Evolutionary conservation across 2,329 filamentous ascomycete species (phyloP), one percentile per base, ranked within the genome.

Genomic region (Ophiostoma triangulosporum): DNA sequence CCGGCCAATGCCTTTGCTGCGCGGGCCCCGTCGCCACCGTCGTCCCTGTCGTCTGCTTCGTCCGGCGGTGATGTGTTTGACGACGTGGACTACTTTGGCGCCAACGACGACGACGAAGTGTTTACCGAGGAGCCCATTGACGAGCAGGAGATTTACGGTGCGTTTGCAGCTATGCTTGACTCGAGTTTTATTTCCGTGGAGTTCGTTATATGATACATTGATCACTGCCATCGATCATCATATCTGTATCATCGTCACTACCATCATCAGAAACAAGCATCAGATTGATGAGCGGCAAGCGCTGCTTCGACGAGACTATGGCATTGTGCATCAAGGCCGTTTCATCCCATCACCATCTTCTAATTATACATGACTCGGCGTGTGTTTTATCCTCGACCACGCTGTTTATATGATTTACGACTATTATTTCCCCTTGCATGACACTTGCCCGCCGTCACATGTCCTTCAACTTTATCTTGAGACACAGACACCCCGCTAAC

Each of bases 121-220:
- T 75, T 80, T 49, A 71, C 73, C 1, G 74, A 82, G 33, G 90
- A 97, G 62, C 86, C 86, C 54, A 95, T 98, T 60, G 93, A 98
- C 65, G 88, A 94, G 67, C 93, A 96, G 68, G 93, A 98, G 69
- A 91, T 98, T 40, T 98, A 91, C 65, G 89, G 88, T 93, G 71
- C 58, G 72, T 20, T 4, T 6, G 6, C 31, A 27, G 5, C 8
- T 6, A 22, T 36, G 22, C 20, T 8, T 45, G 14, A 9, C 20
- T 35, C 36, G 17, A 24, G 27, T 50, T 46, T 40, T 9, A 29
- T 51, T 48, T 20, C 7, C 8, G 38, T n/a, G 15, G 22, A 12
- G 11, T 33, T 4, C 9, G 3, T 33, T 33, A 6, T 11, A 31
- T 11, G 29, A 31, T 31, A 6, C 29, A n/a, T 43, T 22, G 35